Evolutionary conservation across 2,329 filamentous ascomycete species (phyloP), one percentile per base, ranked within the genome.

Genomic region (Cercospora sojina): DNA sequence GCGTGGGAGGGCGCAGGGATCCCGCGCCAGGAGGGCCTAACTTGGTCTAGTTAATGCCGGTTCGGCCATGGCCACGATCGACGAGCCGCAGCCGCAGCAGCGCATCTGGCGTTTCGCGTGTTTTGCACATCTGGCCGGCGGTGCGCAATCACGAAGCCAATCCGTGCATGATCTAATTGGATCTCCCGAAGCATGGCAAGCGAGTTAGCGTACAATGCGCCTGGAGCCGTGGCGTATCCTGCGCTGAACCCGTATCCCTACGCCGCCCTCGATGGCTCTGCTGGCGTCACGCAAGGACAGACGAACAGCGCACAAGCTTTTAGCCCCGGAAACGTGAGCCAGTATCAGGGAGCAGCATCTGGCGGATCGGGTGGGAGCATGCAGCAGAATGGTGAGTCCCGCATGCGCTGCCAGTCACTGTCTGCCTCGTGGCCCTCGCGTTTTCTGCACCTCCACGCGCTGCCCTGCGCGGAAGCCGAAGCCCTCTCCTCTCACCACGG

Each of bases 271-370:
- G 51, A 56, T 32, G 43, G 43, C 43, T 18, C 56, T 25, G 29
- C 38, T 3, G 56, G 56, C 38, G 56, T 35, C 56, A 38, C 57
- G 57, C 43, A 49, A 49, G 43, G 43, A 49, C 43, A 49, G 16
- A 49, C 43, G 43, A 61, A 13, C 59, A 61, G 59, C 59, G 43
- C 60, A 62, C 60, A 62, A 62, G 60, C 60, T 62, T 62, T 62
- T 49, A 43, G 47, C 59, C 59, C 59, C 25, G 59, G 59, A 47
- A 61, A 43, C 25, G 18, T 32, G 59, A 61, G 32, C 59, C 59
- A 61, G 35, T 60, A 60, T 41, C 10, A 60, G 32, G 38, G 35
- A 60, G 38, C 58, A 60, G 38, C 58, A 59, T 23, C 58, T 29
- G 23, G 55, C 43, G 43, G 18, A 49, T 58, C 55, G 32, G 35